Percentiles rank a stretch among this genome's conserved stretches.
Evolutionary conservation across 1,139 yeast genomes (phyloP).

Genomic region (Magnusiomyces paraingens): DNA sequence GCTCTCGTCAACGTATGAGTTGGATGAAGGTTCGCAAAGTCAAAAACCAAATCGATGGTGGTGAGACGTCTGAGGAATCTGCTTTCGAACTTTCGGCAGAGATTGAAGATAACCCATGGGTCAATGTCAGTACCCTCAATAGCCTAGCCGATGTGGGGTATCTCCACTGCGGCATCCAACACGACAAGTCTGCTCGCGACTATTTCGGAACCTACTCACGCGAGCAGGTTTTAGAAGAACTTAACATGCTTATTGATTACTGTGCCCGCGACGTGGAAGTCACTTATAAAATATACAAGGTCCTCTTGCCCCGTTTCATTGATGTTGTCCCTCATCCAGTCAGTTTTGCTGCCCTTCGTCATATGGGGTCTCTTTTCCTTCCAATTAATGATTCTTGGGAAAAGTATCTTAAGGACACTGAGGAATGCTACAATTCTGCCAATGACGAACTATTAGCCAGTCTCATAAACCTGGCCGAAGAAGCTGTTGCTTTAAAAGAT

Average conservation of each 20-base stretch:
- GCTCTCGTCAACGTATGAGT: conserved; percentile 79
- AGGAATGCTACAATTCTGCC: conserved; percentile 54
- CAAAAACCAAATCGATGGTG: conserved; percentile 19
- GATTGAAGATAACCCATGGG: conserved; percentile 56
- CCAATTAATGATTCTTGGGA: conserved; percentile 79
- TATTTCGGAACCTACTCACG: conserved; percentile 53
- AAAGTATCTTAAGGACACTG: conserved; percentile 62
- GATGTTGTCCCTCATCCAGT: conserved; percentile 86
- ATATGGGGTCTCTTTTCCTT: conserved; percentile 66
- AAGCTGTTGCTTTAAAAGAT: conserved; percentile 42
- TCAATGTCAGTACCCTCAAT: conserved; percentile 67
- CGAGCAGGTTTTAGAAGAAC: conserved; percentile 46
- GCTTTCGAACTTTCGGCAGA: conserved; percentile 12
- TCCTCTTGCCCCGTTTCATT: conserved; percentile 63
- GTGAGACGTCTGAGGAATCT: conserved; percentile 17
- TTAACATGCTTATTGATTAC: conserved; percentile 60
- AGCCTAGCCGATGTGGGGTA: conserved; percentile 76
- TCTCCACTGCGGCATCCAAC: conserved; percentile 65
- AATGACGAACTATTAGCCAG: conserved; percentile 52
- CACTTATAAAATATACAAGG: conserved; percentile 63
- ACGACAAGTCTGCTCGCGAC: conserved; percentile 65
- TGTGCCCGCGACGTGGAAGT: conserved; percentile 82
- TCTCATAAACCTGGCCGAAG: conserved; percentile 54
- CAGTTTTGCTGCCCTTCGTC: conserved; percentile 80
- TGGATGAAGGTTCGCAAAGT: conserved; percentile 51